phyloP scores from a whole-genome alignment of 805 yeast genomes.

The Grigorovia jiainica region DNA sequence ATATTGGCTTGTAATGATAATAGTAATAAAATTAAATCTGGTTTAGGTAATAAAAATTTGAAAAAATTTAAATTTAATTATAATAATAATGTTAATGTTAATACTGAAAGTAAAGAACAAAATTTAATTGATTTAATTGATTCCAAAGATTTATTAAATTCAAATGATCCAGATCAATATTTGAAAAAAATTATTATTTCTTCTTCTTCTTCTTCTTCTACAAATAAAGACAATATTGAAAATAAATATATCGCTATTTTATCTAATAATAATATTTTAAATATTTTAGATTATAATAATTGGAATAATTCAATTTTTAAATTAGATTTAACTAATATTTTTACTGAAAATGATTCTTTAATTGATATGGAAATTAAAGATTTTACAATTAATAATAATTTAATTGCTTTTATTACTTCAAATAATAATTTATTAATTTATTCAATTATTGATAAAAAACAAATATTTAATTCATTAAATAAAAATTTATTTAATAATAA shows the following conservation, averaged over 20 bases:
- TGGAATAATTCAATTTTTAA: neutral
- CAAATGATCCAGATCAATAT: conserved; percentile 47
- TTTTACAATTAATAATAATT: neutral
- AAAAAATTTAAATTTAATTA: conserved; percentile 36
- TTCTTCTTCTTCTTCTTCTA: too few species aligned
- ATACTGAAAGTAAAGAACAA: conserved; percentile 35
- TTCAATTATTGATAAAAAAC: neutral
- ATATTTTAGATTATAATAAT: neutral
- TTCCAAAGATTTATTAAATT: conserved; percentile 46
- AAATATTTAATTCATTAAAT: neutral
- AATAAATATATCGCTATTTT: neutral
- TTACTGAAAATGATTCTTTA: neutral
- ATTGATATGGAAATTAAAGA: neutral
- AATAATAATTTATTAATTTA: neutral
- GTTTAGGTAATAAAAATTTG: conserved; percentile 55
- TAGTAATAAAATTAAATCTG: conserved; percentile 46
- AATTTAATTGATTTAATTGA: conserved; percentile 40
- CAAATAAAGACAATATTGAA: neutral
- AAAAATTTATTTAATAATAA: too few species aligned
- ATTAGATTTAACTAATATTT: neutral
- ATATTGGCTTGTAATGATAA: conserved; percentile 73
- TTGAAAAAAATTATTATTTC: conserved; percentile 49
- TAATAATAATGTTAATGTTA: neutral
- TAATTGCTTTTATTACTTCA: neutral
- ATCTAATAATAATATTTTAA: neutral